phyloP scores from a whole-genome alignment of 441 rosid species.

The Pelargonium exstipulatum region DNA sequence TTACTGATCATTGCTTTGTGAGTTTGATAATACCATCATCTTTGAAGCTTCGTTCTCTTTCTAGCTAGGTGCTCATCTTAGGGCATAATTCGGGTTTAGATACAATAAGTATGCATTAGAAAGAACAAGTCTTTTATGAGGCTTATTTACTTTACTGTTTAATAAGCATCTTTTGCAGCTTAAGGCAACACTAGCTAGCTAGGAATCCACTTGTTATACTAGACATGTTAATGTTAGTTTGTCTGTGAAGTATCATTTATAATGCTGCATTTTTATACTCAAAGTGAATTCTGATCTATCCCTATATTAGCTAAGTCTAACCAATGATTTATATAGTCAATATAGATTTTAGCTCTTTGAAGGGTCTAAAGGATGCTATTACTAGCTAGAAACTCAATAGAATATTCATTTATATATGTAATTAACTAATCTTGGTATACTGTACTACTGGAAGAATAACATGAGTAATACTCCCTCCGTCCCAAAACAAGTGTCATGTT shows the following conservation, averaged over 20 bases:
- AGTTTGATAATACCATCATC: slow-evolving; percentile 13
- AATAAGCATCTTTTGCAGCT: slow-evolving; percentile 14
- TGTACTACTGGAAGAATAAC: no score
- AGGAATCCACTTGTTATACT: background rate
- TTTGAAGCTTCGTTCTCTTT: background rate
- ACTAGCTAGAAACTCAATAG: no score
- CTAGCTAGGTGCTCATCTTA: background rate
- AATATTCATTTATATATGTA: no score
- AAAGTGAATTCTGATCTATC: background rate
- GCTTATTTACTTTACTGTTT: background rate
- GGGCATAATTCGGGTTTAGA: no score
- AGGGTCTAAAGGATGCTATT: no score
- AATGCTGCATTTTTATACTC: slow-evolving; percentile 2
- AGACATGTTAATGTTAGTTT: slow-evolving; percentile 11
- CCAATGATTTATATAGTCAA: background rate
- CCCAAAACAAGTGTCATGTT: no score
- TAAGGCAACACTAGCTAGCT: slow-evolving; percentile 7
- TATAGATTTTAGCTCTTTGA: no score
- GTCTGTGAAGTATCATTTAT: slow-evolving; percentile 3
- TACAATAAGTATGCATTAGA: slow-evolving; percentile 4
- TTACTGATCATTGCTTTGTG: slow-evolving; percentile 12
- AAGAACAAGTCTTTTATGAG: background rate
- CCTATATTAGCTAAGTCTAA: background rate
- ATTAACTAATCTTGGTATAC: no score
- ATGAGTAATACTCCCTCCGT: no score